These are phyloP conservation scores for Gautieria morchelliformis DNA, from an alignment of 768 basidiomycete genomes.

Conservation along the genomic window DNA sequence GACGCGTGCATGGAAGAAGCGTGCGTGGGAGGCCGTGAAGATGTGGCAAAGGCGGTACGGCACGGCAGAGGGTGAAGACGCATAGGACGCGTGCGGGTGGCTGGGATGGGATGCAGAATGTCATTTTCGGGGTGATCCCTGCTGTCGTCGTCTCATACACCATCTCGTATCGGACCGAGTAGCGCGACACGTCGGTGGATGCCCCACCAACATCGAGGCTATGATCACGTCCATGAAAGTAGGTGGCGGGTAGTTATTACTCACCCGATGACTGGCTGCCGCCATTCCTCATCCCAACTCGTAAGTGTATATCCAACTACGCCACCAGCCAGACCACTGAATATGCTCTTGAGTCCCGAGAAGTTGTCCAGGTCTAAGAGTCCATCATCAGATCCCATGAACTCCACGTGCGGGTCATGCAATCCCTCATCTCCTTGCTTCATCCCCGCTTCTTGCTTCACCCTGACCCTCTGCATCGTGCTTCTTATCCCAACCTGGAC, in stretches of 20 bases:
- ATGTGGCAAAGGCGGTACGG: too few species aligned
- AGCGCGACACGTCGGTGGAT: conserved; percentile 91
- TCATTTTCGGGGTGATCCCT: too few species aligned
- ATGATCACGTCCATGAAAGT: conserved; percentile 2
- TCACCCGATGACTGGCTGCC: conserved; percentile 76
- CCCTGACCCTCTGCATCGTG: conserved; percentile 76
- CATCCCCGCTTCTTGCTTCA: conserved; percentile 25
- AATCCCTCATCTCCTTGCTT: too few species aligned
- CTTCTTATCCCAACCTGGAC: too few species aligned
- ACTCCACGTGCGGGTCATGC: too few species aligned
- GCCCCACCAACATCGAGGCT: conserved; percentile 93
- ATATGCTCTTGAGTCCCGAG: too few species aligned
- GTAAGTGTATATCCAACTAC: conserved; percentile 93
- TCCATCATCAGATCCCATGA: conserved; percentile 71
- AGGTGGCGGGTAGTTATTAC: conserved; percentile 18
- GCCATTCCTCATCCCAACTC: too few species aligned
- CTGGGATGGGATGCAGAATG: too few species aligned
- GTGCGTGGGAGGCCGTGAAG: too few species aligned
- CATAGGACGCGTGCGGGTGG: too few species aligned
- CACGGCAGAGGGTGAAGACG: too few species aligned
- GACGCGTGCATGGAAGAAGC: too few species aligned
- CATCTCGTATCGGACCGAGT: conserved; percentile 82
- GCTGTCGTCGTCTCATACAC: conserved; percentile 96
- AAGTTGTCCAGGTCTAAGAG: conserved; percentile 67
- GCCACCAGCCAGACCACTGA: conserved; percentile 83